A percentile compares a stretch with the other conserved stretches of the same genome.
Conservation (phyloP, 305 asterid genomes). For the Plantago coronopus region DNA sequence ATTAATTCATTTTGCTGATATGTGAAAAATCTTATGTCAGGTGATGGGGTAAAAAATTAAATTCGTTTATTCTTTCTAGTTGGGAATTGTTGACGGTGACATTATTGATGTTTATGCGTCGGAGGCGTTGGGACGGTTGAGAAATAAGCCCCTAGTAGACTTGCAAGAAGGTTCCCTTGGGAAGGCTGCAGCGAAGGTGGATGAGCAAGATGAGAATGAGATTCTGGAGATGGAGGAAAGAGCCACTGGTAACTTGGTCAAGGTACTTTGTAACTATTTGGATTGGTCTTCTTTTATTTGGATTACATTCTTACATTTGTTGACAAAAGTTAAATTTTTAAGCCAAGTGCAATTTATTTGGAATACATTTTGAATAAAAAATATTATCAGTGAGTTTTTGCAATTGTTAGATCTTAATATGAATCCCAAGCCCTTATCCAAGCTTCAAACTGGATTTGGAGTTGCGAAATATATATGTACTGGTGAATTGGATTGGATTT, state of each 20-base stretch:
- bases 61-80: background rate
- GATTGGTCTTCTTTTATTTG: background rate
- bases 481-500: no score
- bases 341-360: no score
- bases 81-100: constrained; percentile 1
- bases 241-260: background rate
- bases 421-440: no score
- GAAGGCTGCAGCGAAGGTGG: background rate
- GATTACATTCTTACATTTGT: no score
- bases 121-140: no score
- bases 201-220: background rate
- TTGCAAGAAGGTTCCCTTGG: background rate
- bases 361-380: no score
- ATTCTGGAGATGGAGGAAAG: background rate
- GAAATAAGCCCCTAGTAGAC: background rate
- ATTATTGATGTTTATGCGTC: no score
- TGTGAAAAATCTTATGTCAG: background rate
- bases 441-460: no score
- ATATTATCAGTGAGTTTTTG: no score
- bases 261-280: background rate
- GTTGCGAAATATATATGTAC: no score
- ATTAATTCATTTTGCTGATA: background rate
- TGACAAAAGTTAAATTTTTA: no score
- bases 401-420: no score
- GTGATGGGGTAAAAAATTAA: background rate